A percentile compares a stretch with the other conserved stretches of the same genome.
Evolutionary conservation across 1,284 basidiomycete genomes (phyloP).

Genomic region (Irpex sp.): DNA sequence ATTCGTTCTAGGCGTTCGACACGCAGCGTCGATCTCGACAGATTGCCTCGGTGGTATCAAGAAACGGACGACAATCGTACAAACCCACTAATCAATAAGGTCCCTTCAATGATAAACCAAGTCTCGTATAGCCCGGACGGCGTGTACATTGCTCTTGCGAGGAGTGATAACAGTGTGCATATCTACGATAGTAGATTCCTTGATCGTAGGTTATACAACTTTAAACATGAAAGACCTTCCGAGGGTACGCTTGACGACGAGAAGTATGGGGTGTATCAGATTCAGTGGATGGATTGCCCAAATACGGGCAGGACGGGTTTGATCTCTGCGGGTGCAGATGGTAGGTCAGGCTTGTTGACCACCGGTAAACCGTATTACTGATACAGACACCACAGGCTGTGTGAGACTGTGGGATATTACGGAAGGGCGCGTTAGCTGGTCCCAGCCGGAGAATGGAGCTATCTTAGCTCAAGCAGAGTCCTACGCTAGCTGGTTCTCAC

Average conservation of each 20-base stretch:
- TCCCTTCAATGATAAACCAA: constrained; percentile 30
- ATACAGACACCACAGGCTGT: constrained; percentile 43
- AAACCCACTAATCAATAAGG: constrained; percentile 15
- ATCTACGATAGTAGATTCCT: constrained; percentile 62
- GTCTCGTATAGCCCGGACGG: constrained; percentile 59
- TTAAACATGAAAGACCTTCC: constrained; percentile 37
- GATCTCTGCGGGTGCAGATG: constrained; percentile 62
- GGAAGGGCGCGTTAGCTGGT: constrained; percentile 13
- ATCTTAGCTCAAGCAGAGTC: constrained; percentile 48
- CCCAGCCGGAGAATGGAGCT: constrained; percentile 28
- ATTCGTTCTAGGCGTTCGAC: background rate
- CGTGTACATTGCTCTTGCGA: constrained; percentile 53
- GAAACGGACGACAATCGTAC: constrained; percentile 31
- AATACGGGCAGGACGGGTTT: constrained; percentile 39
- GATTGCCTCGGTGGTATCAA: background rate
- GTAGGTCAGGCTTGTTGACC: constrained; percentile 28
- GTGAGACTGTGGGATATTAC: constrained; percentile 64
- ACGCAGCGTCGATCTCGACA: background rate
- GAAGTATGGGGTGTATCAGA: constrained; percentile 48
- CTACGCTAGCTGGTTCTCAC: constrained; percentile 55
- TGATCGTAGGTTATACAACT: constrained; percentile 40
- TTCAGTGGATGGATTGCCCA: constrained; percentile 51
- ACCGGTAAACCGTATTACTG: constrained; percentile 1
- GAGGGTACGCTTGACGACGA: constrained; percentile 19
- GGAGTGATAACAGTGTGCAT: constrained; percentile 56